Conservation (phyloP, 805 yeast genomes). For the Metschnikowia santaceciliae region DNA sequence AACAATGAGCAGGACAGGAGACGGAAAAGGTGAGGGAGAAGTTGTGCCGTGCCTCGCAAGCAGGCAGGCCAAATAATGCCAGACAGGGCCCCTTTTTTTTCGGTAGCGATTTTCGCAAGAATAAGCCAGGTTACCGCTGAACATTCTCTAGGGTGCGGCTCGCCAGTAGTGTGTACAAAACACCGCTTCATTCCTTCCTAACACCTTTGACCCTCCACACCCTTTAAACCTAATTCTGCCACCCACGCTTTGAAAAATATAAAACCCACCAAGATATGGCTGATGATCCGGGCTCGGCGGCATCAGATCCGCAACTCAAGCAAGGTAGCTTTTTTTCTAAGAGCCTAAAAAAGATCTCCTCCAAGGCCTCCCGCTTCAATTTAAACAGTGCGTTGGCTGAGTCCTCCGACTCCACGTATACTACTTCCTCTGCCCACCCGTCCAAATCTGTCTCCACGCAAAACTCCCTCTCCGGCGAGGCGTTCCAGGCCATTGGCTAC, state of each 20-base stretch:
- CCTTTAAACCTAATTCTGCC: neutral
- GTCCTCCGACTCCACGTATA: neutral
- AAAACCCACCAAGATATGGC: slow-evolving; percentile 3
- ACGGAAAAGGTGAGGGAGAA: too few species aligned
- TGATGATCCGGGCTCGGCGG: slow-evolving; percentile 5
- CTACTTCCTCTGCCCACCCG: slow-evolving; percentile 5
- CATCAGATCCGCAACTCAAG: neutral
- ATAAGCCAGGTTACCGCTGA: neutral
- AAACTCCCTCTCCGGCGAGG: slow-evolving; percentile 4
- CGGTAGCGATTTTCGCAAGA: neutral
- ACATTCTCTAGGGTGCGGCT: slow-evolving; percentile 2
- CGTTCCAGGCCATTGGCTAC: slow-evolving; percentile 38
- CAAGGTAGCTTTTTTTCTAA: slow-evolving; percentile 21
- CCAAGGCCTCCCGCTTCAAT: slow-evolving; percentile 26
- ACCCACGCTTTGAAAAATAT: too few species aligned
- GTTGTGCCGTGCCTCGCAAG: neutral
- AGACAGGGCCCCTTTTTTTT: neutral
- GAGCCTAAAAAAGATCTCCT: slow-evolving; percentile 28
- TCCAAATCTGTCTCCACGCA: slow-evolving; percentile 1
- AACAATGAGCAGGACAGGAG: too few species aligned
- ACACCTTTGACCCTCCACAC: neutral
- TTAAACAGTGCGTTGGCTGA: slow-evolving; percentile 8
- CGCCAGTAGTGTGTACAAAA: slow-evolving; percentile 1
- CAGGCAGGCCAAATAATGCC: neutral
- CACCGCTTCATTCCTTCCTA: neutral